A percentile compares a stretch with the other conserved stretches of the same genome.
These are phyloP conservation scores for Helianthus annuus DNA, from an alignment of 129 eudicot species.

Conservation along the genomic window HanXRQr2.0-SUNRISE NC_035439.2:2111485-2111984, in stretches of 20 bases:
- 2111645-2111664: no score
- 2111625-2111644: no score
- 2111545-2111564: no score
- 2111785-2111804: constrained; percentile 31
- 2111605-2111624: no score
- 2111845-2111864: neutral
- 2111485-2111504: neutral
- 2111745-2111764: no score
- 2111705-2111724: no score
- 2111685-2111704: no score
- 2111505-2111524: neutral
- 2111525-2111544: no score
- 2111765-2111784: constrained; percentile 1
- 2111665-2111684: no score
- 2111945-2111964: neutral
- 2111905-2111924: neutral
- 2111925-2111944: neutral
- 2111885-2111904: neutral
- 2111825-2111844: neutral
- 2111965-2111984: neutral
- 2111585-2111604: no score
- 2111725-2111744: no score
- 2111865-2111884: neutral
- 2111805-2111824: neutral
- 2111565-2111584: no score